Percentiles rank a stretch among this genome's conserved stretches.
Evolutionary conservation across 352 stramenopile species (phyloP).

Genomic region (Phytophthora idaei): DNA sequence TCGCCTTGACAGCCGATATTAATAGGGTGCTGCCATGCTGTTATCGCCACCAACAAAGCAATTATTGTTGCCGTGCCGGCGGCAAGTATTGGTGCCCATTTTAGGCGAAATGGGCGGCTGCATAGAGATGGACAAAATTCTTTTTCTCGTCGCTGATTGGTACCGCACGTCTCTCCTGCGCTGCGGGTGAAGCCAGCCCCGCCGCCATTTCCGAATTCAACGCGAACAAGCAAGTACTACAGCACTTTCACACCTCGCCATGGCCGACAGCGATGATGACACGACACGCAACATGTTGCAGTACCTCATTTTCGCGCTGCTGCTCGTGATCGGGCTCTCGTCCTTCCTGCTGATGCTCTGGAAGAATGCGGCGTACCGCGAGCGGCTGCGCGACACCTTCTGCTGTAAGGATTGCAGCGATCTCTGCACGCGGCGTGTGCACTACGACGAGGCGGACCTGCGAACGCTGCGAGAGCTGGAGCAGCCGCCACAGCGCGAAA

Average conservation of each 20-base stretch:
- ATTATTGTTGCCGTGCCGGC: too few species aligned
- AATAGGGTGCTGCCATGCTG: too few species aligned
- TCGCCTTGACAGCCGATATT: too few species aligned
- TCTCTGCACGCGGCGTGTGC: constrained; percentile 36
- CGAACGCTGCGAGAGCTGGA: constrained; percentile 63
- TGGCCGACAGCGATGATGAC: constrained; percentile 35
- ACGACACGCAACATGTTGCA: constrained; percentile 47
- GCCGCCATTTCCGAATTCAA: constrained; percentile 32
- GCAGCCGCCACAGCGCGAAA: constrained; percentile 41
- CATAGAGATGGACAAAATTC: constrained; percentile 12
- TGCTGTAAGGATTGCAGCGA: constrained; percentile 42
- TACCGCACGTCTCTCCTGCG: neutral
- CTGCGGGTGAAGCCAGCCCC: neutral
- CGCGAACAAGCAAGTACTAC: constrained; percentile 12
- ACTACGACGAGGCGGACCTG: constrained; percentile 63
- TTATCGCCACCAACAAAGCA: too few species aligned
- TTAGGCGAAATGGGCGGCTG: neutral
- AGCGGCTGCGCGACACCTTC: constrained; percentile 42
- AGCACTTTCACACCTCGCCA: constrained; percentile 4
- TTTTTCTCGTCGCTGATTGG: constrained; percentile 9
- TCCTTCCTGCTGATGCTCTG: constrained; percentile 58
- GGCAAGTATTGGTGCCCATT: neutral
- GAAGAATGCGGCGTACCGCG: constrained; percentile 43
- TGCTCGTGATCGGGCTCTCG: constrained; percentile 48
- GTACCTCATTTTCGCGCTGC: constrained; percentile 50